Evolutionary conservation across 805 yeast genomes (phyloP), one percentile per base, ranked within the genome.

Genomic region (Kodamaea lidongshanica): DNA sequence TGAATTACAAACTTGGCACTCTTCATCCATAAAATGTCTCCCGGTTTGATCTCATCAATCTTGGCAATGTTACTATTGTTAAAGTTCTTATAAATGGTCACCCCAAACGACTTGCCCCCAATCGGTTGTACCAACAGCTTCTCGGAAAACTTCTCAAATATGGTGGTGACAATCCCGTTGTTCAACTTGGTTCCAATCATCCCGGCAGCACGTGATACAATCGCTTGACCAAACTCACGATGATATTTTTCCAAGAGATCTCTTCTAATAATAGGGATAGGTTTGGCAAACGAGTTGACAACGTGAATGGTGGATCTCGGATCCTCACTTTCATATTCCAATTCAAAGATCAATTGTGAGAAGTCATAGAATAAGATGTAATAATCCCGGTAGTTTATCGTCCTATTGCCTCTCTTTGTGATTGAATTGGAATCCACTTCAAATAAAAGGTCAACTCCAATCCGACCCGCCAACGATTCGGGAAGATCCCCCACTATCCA

Each of bases 21-120:
- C 45, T 78, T 72, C 39, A 86, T 71, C 30, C 86, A 82, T 23
- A 86, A 56, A 7, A 89, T 67, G 53, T 92, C 97, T 37, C 98
- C 98, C 0, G 94, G 79, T 27, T 72, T 67, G 32, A 87, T 71
- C 23, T 76, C 81, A 32, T 75, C 86, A 17, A 58, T 45, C 41
- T 71, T 76, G 10, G 67, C 56, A 5, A 75, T 70, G 32, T 48
- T 52, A 27, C 39, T 38, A 30, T 56, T 52, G 41, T 56, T 60
- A 31, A 39, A 33, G 41, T 70, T 81, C 40, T 65, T 61, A 56
- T 78, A 87, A 38, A 81, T 67, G 13, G 72, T 67, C n/a, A 70
- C 79, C 22, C 97, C 97, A 51, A 63, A 83, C 1, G 83, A 70
- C 42, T 80, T 75, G 20, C 58, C 52, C 0, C 86, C 94, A 27